Conservation (phyloP, 2,329 filamentous ascomycete species). For the Stagonosporopsis cucurbitacearum region DNA sequence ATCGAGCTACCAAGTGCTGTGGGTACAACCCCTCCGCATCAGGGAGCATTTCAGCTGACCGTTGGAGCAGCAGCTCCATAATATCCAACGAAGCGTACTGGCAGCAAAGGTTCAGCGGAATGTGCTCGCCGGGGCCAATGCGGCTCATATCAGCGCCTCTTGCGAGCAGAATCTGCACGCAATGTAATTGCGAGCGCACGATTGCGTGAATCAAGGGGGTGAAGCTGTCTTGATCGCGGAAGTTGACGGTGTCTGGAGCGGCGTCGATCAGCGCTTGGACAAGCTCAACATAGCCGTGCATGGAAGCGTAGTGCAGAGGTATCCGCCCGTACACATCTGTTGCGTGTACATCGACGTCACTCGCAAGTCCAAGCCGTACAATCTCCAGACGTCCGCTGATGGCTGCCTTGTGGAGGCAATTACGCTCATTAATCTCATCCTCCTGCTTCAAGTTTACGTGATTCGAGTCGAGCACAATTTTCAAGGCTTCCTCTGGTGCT, state of each 20-base stretch:
- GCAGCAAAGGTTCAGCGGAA: slow-evolving; percentile 92
- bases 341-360: slow-evolving; percentile 76
- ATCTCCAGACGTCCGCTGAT: slow-evolving; percentile 88
- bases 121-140: slow-evolving; percentile 84
- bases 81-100: slow-evolving; percentile 88
- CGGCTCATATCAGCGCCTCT: slow-evolving; percentile 86
- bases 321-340: slow-evolving; percentile 94
- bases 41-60: slow-evolving; percentile 81
- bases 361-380: slow-evolving; percentile 74
- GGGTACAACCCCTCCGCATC: slow-evolving; percentile 96
- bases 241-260: slow-evolving; percentile 77
- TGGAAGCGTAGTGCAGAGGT: slow-evolving; percentile 93
- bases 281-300: slow-evolving; percentile 89
- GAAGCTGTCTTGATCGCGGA: slow-evolving; percentile 96
- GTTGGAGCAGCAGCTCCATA: slow-evolving; percentile 81
- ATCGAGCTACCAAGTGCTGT: slow-evolving; percentile 94
- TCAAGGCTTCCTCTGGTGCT: slow-evolving; percentile 77
- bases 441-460: slow-evolving; percentile 90
- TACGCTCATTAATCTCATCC: slow-evolving; percentile 97
- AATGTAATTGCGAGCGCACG: slow-evolving; percentile 81
- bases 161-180: slow-evolving; percentile 78
- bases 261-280: slow-evolving; percentile 74
- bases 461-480: slow-evolving; percentile 77
- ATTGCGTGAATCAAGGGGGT: slow-evolving; percentile 95
- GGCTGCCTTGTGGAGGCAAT: slow-evolving; percentile 94